These are phyloP conservation scores for Acidiella bohemica DNA, from an alignment of 495 filamentous ascomycete species.

Conservation along the genomic window DNA sequence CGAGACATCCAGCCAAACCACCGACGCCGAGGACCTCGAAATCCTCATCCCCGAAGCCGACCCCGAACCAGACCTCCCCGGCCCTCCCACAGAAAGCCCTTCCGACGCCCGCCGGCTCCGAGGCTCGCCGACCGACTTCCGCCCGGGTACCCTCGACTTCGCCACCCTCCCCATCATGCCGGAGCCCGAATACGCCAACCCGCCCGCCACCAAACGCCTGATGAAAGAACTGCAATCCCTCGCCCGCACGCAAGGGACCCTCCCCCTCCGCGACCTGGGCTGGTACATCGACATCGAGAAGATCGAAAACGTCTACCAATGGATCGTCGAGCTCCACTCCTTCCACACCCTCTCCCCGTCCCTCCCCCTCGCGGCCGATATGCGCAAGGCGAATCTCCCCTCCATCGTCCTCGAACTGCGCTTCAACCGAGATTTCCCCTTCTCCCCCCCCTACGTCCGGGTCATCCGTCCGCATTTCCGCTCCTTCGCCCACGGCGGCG, in stretches of 20 bases:
- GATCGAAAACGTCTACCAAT: slow-evolving; percentile 68
- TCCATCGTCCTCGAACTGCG: slow-evolving; percentile 72
- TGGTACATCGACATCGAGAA: slow-evolving; percentile 63
- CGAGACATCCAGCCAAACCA: slow-evolving; percentile 25
- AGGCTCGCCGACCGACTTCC: slow-evolving; percentile 44
- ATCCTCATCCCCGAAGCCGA: slow-evolving; percentile 33
- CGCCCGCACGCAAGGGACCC: slow-evolving; percentile 48
- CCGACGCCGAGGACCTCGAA: slow-evolving; percentile 39
- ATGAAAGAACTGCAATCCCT: slow-evolving; percentile 47
- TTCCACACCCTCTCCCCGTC: slow-evolving; percentile 35
- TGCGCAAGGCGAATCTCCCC: slow-evolving; percentile 45
- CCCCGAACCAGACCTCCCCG: slow-evolving; percentile 5
- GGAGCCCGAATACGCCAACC: slow-evolving; percentile 57
- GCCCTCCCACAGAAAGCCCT: neutral
- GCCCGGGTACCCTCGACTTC: slow-evolving; percentile 47
- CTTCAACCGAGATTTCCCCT: slow-evolving; percentile 60
- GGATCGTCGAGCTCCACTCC: slow-evolving; percentile 83
- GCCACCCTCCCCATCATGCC: slow-evolving; percentile 42
- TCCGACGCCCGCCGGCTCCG: neutral
- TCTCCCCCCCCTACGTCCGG: slow-evolving; percentile 72
- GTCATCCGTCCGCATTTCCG: slow-evolving; percentile 73
- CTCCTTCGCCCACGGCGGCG: slow-evolving; percentile 55
- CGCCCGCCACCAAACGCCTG: slow-evolving; percentile 46
- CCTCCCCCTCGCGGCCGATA: slow-evolving; percentile 61
- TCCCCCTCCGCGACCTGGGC: slow-evolving; percentile 56